These are phyloP conservation scores for Penicillium hesseltinei DNA, from an alignment of 2,329 filamentous ascomycete species.

Conservation along the genomic window DNA sequence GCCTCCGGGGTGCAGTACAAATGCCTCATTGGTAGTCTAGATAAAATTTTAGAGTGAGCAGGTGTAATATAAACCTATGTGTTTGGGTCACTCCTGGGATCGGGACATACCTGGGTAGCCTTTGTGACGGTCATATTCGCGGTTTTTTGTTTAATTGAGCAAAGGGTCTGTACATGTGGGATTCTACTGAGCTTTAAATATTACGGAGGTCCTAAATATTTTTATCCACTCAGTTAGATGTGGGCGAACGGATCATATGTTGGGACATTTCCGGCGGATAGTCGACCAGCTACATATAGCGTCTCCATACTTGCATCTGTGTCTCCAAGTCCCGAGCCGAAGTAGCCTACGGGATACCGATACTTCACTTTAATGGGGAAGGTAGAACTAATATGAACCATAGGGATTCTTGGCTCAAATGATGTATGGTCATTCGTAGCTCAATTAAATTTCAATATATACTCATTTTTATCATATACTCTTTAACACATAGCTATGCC, in stretches of 20 bases:
- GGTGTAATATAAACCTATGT: neutral
- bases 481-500: neutral
- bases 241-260: neutral
- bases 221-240: neutral
- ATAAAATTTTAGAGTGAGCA: neutral
- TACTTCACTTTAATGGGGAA: too few species aligned
- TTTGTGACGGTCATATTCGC: slow-evolving; percentile 2
- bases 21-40: slow-evolving; percentile 13
- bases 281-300: neutral
- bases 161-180: neutral
- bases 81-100: neutral
- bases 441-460: neutral
- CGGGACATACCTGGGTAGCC: neutral
- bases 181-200: neutral
- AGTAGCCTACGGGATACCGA: neutral
- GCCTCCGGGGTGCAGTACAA: slow-evolving; percentile 23
- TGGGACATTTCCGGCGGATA: neutral
- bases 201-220: neutral
- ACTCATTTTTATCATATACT: neutral
- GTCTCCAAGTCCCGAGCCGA: neutral
- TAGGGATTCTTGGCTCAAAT: neutral
- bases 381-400: too few species aligned
- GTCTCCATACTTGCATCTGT: neutral
- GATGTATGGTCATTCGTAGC: neutral
- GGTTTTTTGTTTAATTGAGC: neutral